These are phyloP conservation scores for Mycena albidolilacea DNA, from an alignment of 768 basidiomycete species.

Conservation along the genomic window DNA sequence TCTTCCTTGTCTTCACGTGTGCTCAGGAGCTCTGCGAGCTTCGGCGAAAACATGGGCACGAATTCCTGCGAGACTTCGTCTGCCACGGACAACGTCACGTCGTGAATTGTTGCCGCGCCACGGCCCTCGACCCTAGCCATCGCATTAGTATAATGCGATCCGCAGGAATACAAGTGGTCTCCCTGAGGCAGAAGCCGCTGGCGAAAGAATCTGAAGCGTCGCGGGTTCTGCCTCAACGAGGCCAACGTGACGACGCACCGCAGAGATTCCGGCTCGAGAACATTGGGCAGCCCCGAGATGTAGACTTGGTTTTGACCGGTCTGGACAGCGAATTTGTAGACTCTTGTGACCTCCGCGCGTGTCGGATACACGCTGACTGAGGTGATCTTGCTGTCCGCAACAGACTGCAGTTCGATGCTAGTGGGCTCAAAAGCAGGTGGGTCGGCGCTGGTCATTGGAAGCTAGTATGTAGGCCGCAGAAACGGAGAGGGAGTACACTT, in stretches of 20 bases:
- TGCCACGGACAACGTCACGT: constrained; percentile 47
- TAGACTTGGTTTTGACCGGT: constrained; percentile 59
- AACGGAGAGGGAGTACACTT: too few relatives aligned
- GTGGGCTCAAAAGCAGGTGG: constrained; percentile 38
- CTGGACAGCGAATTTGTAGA: constrained; percentile 55
- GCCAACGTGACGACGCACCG: constrained; percentile 45
- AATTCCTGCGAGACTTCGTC: constrained; percentile 36
- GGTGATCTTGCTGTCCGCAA: constrained; percentile 53
- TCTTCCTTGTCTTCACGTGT: constrained; percentile 42
- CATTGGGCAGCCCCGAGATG: constrained; percentile 56
- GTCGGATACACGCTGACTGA: constrained; percentile 58
- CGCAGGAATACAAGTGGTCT: too few relatives aligned
- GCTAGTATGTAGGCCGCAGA: too few relatives aligned
- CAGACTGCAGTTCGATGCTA: constrained; percentile 51
- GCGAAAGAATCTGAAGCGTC: too few relatives aligned
- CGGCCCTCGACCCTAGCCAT: constrained; percentile 58
- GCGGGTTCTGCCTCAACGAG: too few relatives aligned
- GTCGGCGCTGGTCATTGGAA: constrained; percentile 14
- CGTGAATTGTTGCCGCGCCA: constrained; percentile 63
- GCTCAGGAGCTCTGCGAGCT: constrained; percentile 44
- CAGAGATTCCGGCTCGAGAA: constrained; percentile 55
- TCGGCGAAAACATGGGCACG: constrained; percentile 43
- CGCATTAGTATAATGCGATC: not conserved
- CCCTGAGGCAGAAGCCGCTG: too few relatives aligned
- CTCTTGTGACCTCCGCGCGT: constrained; percentile 58